Base-by-base conservation (phyloP, 1,139 yeast genomes). In the Torulaspora globosa region DNA sequence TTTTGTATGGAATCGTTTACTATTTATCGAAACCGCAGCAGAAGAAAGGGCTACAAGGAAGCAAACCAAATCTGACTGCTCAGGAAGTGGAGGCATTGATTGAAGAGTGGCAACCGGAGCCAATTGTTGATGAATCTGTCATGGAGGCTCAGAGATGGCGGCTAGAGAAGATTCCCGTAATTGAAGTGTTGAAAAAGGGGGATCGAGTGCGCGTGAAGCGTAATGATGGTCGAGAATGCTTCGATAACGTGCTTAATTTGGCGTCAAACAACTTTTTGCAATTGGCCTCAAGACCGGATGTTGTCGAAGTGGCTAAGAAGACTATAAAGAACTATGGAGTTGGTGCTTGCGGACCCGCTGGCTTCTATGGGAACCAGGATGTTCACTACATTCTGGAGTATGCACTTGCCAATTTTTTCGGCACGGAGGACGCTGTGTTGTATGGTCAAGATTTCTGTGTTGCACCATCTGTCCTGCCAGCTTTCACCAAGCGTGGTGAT, bases 331-430 rank as follows among this genome's bases (percentile, higher is more conserved):
- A 74, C 47, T 80, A 85, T 48, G 99, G 99, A 61, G 97, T 92
- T 42, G 98, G 99, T 53, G 94, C 97, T 1, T 92, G 99, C 72
- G 97, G 97, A 24, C 97, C 99, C 2, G 96, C 97, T 35, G 95
- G 95, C 50, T 92, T 92, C 59, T 92, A 90, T 67, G 99, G 98
- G 50, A 85, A 92, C 53, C 97, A 89, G 67, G 97, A 89, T 63
- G 89, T 83, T 30, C 98, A 92, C 62, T 83, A 82, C 49, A 74
- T 84, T 57, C 74, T 88, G 52, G 96, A 90, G 65, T 81, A 81
- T 57, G 84, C 81, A 54, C 70, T 92, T 53, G 81, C 96, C 7
- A 66, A 70, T 31, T 92, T 81, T 59, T 76, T 90, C 54, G 89
- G 84, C 21, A 76, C 87, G 5, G 95, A 87, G 54, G 77, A 77